Conservation (phyloP, 1,284 basidiomycete species). For the Ustilago sp. region DNA sequence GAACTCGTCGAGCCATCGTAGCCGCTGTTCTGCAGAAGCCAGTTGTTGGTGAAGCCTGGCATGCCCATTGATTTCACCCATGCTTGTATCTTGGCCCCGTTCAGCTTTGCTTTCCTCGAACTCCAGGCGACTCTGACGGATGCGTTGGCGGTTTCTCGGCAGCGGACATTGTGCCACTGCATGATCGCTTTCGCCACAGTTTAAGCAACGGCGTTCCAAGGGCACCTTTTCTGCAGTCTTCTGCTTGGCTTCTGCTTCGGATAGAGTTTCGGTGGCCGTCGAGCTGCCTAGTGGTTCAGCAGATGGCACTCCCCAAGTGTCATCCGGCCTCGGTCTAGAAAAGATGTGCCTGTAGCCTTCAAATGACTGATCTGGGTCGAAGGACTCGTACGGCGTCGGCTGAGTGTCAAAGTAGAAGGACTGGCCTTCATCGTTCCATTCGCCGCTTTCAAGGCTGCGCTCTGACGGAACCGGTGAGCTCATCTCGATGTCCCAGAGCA, state of each 20-base stretch:
- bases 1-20: conserved; percentile 26
- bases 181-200: conserved; percentile 30
- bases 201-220: conserved; percentile 26
- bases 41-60: conserved; percentile 39
- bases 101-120: conserved; percentile 21
- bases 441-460: conserved; percentile 31
- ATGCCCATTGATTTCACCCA: conserved; percentile 15
- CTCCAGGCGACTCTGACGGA: conserved; percentile 24
- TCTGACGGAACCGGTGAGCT: conserved; percentile 18
- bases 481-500: not conserved
- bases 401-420: conserved; percentile 32
- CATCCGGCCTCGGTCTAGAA: conserved; percentile 4
- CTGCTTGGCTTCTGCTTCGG: not conserved
- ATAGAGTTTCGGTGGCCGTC: not conserved
- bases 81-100: conserved; percentile 3
- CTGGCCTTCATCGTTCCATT: conserved; percentile 32
- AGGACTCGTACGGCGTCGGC: conserved; percentile 30
- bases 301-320: not conserved
- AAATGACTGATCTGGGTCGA: conserved; percentile 43
- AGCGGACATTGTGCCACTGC: conserved; percentile 19
- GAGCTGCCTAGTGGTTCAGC: not conserved
- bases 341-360: conserved; percentile 31
- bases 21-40: conserved; percentile 19
- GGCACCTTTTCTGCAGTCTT: not conserved
- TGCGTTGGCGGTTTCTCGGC: conserved; percentile 23